Base-by-base conservation (phyloP, 2,329 filamentous ascomycete species). In the Shiraia sp. region DNA sequence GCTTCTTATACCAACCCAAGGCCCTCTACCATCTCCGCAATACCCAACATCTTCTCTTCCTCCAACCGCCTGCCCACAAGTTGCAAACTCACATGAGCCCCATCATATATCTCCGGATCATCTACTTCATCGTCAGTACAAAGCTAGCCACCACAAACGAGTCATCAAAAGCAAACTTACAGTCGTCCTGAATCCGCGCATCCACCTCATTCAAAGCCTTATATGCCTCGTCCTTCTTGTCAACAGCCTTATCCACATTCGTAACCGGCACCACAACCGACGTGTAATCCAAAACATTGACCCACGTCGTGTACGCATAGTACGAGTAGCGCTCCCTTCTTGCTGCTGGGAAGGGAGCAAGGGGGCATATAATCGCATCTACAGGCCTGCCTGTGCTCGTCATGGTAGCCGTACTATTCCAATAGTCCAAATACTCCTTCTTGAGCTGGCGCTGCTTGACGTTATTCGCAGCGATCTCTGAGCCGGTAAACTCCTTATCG, bases 21-120 rank as follows among this genome's bases (percentile, higher is more conserved):
- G 4, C 19, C 19, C 8, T 22, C 19, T 22, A 22, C 8, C 19
- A 22, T 22, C 19, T 22, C 66, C 0, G 66, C 66, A 30, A 72
- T 52, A 8, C 61, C 66, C 30, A 71, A 36, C 31, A 69, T 66
- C 49, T 68, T 69, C 53, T 72, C 69, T 42, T 72, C 69, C 16
- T 71, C 61, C 16, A 71, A 27, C 22, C 63, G 59, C 14, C 66
- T 47, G 2, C 68, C 68, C 2, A 72, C 63, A 24, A 72, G 35
- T 33, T 72, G 69, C 36, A 72, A 10, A 30, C 55, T 47, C 0
- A 71, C 62, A 47, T 68, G 69, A 2, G 69, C 65, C 1, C 68
- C 69, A 24, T 71, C 55, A 25, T 69, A 72, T 1, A 71, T 63
- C 19, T 67, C 59, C 0, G 69, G 63, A 40, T 72, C 68, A 46